Percentiles rank a stretch among this genome's conserved stretches.
These are phyloP conservation scores for Hyaloraphidium curvatum DNA, from an alignment of 192 early-diverging fungal species.

Conservation along the genomic window DNA sequence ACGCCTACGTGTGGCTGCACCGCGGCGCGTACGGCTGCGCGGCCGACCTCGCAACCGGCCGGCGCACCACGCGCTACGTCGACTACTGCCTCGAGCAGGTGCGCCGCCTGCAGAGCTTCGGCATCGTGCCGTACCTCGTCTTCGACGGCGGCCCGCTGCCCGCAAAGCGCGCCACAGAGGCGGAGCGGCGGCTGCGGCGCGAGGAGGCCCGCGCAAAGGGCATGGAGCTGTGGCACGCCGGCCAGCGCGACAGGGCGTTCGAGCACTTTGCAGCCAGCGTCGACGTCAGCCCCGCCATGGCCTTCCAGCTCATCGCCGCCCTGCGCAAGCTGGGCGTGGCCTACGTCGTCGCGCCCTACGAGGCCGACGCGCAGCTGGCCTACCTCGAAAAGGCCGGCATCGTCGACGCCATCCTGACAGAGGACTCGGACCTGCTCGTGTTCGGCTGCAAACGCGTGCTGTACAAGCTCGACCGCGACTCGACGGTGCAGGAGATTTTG, in stretches of 20 bases:
- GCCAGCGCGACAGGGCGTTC: constrained; percentile 38
- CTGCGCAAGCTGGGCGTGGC: constrained; percentile 40
- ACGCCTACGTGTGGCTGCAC: constrained; percentile 94
- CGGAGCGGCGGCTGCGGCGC: constrained; percentile 34
- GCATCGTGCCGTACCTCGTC: constrained; percentile 65
- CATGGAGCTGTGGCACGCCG: constrained; percentile 27
- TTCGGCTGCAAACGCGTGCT: constrained; percentile 76
- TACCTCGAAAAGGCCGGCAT: constrained; percentile 47
- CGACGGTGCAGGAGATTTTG: constrained; percentile 42
- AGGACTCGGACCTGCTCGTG: constrained; percentile 87
- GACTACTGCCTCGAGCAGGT: constrained; percentile 60
- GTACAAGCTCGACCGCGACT: constrained; percentile 61
- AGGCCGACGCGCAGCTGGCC: constrained; percentile 91
- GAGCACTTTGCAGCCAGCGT: constrained; percentile 56
- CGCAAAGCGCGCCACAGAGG: constrained; percentile 57
- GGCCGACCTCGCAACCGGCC: constrained; percentile 44
- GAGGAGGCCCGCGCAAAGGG: constrained; percentile 34
- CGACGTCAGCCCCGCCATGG: constrained; percentile 75
- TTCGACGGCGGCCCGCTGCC: constrained; percentile 89
- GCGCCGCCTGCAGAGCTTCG: constrained; percentile 44
- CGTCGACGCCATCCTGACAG: constrained; percentile 66
- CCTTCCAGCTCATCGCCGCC: constrained; percentile 47
- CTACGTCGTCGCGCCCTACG: constrained; percentile 84
- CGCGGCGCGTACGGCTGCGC: constrained; percentile 72
- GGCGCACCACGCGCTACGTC: constrained; percentile 63